Conservation (phyloP, 306 rosid species). For the Castanopsis chinensis region DNA sequence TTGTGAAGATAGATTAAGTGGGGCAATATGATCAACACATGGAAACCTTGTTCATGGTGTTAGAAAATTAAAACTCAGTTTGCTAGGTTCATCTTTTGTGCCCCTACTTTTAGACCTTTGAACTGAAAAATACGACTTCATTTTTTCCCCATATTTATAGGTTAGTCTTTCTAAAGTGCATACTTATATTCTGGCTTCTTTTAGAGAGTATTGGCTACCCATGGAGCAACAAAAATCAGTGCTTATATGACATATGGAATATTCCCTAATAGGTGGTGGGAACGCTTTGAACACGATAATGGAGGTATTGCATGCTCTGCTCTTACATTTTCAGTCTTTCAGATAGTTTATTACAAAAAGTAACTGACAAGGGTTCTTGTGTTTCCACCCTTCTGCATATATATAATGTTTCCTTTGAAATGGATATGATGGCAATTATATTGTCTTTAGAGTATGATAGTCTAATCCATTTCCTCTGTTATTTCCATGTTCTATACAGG, state of each 20-base stretch:
- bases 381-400: background rate
- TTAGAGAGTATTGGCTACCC: slow-evolving; percentile 86
- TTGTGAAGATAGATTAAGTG: background rate
- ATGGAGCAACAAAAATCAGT: slow-evolving; percentile 89
- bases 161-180: slow-evolving; percentile 6
- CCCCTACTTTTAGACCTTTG: slow-evolving; percentile 1
- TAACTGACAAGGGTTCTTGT: background rate
- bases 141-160: background rate
- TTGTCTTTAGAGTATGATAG: background rate
- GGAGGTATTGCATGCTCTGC: slow-evolving; percentile 57
- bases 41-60: background rate
- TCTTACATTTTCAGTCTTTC: background rate
- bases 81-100: background rate
- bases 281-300: slow-evolving; percentile 67
- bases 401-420: slow-evolving; percentile 9
- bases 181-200: slow-evolving; percentile 19
- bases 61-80: background rate
- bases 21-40: too few relatives aligned
- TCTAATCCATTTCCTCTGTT: background rate
- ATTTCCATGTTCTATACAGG: slow-evolving; percentile 42
- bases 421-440: background rate
- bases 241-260: slow-evolving; percentile 98
- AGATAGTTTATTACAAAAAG: background rate
- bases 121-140: background rate
- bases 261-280: slow-evolving; percentile 91